Base-by-base conservation (phyloP, 495 filamentous ascomycete species). In the Penicillium robsamsonii region DNA sequence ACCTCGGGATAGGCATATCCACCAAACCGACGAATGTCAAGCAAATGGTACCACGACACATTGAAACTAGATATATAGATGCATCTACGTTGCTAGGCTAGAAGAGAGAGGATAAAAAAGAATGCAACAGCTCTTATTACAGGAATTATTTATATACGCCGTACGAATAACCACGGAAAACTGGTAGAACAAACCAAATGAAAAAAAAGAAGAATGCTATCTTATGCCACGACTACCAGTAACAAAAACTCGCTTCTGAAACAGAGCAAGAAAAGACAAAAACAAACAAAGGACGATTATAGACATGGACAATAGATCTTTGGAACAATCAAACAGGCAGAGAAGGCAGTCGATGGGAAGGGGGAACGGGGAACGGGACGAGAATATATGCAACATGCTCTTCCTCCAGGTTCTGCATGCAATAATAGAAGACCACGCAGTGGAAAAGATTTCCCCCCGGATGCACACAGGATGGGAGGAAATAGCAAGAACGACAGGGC, bases 221-320 rank as follows among this genome's bases (percentile, higher is more conserved):
- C 66, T 69, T 69, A 69, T 66, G 60, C 63, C 58, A 66, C 56
- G 57, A 68, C 60, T 66, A 68, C 58, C 63, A 49, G 52, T 46
- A 59, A 53, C 53, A 55, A 58, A 49, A 33, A 63, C 58, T 62
- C 66, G 66, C 66, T 69, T 69, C 66, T 62, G 54, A 62, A 57
- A 63, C 50, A 50, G 63, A 66, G 66, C 66, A 69, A 67, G 66
- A 49, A 58, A 53, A 59, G 13, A 57, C 46, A 61, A 38, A 41
- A 59, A 52, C 3, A 43, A 31, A 50, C 31, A 41, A 42, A 51
- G 55, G 37, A 64, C 63, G 27, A 69, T 69, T 69, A 69, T 69
- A 64, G 61, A 69, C 66, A 69, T 47, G 51, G 59, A 50, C 63
- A 62, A 52, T 69, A 69, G 61, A 66, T 69, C 57, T 55, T 52